A percentile compares a stretch with the other conserved stretches of the same genome.
Conservation (phyloP, 2,329 filamentous ascomycete genomes). For the Raffaelea deltoideospora region DNA sequence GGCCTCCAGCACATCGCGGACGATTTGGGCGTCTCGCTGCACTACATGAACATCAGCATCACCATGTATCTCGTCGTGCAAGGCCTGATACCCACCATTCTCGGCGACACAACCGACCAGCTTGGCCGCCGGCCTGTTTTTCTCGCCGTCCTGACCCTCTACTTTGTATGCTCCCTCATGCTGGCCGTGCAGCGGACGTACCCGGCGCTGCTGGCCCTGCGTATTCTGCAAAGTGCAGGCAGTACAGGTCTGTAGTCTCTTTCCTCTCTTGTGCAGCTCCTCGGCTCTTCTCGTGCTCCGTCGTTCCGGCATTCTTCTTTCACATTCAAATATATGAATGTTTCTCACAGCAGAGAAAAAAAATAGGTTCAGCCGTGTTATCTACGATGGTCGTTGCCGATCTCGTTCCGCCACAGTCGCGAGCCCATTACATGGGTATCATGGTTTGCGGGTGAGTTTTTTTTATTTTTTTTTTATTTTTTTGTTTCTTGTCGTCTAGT, state of each 20-base stretch:
- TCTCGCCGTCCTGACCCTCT: background rate
- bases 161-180: background rate
- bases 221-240: background rate
- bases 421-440: background rate
- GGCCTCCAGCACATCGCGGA: background rate
- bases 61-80: background rate
- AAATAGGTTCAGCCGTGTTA: background rate
- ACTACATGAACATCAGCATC: background rate
- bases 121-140: background rate
- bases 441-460: background rate
- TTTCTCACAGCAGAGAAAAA: background rate
- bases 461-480: too few species aligned
- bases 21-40: background rate
- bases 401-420: background rate
- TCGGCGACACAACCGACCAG: background rate
- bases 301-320: background rate
- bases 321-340: too few species aligned
- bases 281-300: too few species aligned
- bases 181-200: background rate
- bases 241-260: background rate
- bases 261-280: too few species aligned
- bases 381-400: conserved; percentile 1
- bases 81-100: background rate
- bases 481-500: too few species aligned
- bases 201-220: background rate